These are phyloP conservation scores for Westerdykella sp. DNA, from an alignment of 2,329 filamentous ascomycete genomes.

Conservation along the genomic window DNA sequence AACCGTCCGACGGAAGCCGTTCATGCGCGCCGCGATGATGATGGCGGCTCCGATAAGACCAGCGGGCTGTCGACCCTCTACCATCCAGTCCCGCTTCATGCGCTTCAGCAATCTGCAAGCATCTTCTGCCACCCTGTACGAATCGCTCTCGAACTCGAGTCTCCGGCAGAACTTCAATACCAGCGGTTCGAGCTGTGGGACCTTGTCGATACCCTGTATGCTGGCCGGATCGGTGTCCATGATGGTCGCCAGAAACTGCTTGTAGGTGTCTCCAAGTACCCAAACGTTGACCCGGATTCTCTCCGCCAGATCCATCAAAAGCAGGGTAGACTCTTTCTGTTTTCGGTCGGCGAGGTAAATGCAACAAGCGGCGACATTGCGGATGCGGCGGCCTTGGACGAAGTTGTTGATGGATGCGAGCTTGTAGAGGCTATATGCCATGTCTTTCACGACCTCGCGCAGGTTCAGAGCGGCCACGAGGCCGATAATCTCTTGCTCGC, in stretches of 20 bases:
- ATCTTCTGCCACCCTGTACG: constrained; percentile 78
- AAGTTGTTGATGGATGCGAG: constrained; percentile 56
- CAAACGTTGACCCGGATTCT: constrained; percentile 82
- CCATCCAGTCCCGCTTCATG: constrained; percentile 98
- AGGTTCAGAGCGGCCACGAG: constrained; percentile 38
- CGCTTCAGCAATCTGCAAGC: constrained; percentile 81
- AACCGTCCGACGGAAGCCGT: constrained; percentile 90
- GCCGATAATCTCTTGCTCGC: constrained; percentile 37
- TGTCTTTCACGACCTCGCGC: constrained; percentile 29
- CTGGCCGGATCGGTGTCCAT: constrained; percentile 55
- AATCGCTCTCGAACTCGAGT: constrained; percentile 80
- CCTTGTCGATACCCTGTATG: constrained; percentile 42
- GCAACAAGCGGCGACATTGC: constrained; percentile 82
- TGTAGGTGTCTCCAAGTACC: constrained; percentile 83
- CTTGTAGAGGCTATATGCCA: constrained; percentile 40
- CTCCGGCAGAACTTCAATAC: constrained; percentile 87
- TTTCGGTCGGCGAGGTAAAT: constrained; percentile 84
- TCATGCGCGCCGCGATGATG: constrained; percentile 92
- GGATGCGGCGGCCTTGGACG: constrained; percentile 64
- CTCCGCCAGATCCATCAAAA: constrained; percentile 95
- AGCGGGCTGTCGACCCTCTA: constrained; percentile 84
- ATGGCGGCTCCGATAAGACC: constrained; percentile 92
- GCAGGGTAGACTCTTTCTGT: constrained; percentile 70
- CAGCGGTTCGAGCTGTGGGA: constrained; percentile 75
- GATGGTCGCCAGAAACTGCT: constrained; percentile 63